phyloP scores from a whole-genome alignment of 352 stramenopile genomes.

The Thraustochytrium sp. region DNA sequence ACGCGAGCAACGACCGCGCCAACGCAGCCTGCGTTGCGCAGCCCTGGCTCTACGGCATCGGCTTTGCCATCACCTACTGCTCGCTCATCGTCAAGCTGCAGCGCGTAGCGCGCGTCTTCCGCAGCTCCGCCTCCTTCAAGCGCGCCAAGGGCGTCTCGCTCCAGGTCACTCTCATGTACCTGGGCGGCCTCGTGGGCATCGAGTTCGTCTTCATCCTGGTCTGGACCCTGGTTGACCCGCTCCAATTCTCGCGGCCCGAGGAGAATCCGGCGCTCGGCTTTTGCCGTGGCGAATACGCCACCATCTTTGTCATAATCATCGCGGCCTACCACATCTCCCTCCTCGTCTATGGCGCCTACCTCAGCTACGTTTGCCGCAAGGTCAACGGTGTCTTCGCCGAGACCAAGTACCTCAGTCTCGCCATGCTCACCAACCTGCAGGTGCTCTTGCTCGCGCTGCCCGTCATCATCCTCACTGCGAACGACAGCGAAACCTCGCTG shows the following conservation, averaged over 20 bases:
- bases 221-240: neutral
- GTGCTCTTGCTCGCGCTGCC: conserved; percentile 16
- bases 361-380: neutral
- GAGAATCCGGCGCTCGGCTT: neutral
- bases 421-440: conserved; percentile 6
- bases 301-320: neutral
- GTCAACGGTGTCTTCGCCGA: neutral
- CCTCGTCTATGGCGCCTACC: neutral
- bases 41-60: neutral
- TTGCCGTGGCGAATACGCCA: neutral
- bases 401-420: neutral
- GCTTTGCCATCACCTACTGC: too few relatives aligned
- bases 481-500: neutral
- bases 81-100: neutral
- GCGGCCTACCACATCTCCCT: neutral
- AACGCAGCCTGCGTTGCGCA: neutral
- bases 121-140: neutral
- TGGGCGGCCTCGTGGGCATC: neutral
- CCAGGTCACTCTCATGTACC: neutral
- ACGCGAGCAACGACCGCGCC: neutral
- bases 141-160: neutral
- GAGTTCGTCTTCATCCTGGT: neutral
- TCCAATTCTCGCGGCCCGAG: neutral
- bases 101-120: neutral
- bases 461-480: neutral